These are phyloP conservation scores for Amanita pallidorosea DNA, from an alignment of 768 basidiomycete species.

Conservation along the genomic window DNA sequence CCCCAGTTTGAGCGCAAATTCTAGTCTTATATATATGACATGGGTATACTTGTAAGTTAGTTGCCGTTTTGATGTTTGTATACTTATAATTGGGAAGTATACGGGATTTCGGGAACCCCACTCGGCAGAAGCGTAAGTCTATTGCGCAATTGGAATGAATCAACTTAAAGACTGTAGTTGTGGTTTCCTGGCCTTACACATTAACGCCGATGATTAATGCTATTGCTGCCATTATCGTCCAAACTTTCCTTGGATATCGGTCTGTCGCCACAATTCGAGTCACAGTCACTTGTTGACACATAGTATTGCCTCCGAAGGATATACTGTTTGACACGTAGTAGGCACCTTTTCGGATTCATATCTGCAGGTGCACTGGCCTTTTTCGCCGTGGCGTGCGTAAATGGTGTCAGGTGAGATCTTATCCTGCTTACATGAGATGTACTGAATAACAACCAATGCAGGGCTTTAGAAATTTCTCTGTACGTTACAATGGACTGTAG, in stretches of 20 bases:
- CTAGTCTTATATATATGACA: too few species aligned
- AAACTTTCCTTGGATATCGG: slow-evolving; percentile 4
- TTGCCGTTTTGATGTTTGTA: too few species aligned
- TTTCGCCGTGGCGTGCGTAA: background rate
- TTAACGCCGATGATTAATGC: slow-evolving; percentile 8
- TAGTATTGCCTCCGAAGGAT: background rate
- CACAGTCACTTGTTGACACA: background rate
- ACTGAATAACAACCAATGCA: too few species aligned
- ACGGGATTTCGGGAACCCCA: too few species aligned
- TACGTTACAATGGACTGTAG: too few species aligned
- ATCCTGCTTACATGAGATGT: background rate
- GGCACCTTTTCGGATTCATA: background rate
- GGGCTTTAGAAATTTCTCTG: too few species aligned
- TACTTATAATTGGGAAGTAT: too few species aligned
- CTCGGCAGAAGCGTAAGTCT: too few species aligned
- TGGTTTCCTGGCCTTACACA: slow-evolving; percentile 5
- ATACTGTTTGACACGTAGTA: slow-evolving; percentile 1
- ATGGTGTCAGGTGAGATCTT: background rate
- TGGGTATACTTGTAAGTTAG: too few species aligned
- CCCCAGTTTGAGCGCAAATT: too few species aligned
- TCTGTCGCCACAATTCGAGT: background rate
- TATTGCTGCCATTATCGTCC: slow-evolving; percentile 4
- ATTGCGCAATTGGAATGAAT: too few species aligned
- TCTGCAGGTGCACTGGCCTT: background rate
- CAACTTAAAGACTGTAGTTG: background rate